A percentile compares a stretch with the other conserved stretches of the same genome.
Conservation (phyloP, 177 flowering plant genomes). For the Vitis hybrid region DNA sequence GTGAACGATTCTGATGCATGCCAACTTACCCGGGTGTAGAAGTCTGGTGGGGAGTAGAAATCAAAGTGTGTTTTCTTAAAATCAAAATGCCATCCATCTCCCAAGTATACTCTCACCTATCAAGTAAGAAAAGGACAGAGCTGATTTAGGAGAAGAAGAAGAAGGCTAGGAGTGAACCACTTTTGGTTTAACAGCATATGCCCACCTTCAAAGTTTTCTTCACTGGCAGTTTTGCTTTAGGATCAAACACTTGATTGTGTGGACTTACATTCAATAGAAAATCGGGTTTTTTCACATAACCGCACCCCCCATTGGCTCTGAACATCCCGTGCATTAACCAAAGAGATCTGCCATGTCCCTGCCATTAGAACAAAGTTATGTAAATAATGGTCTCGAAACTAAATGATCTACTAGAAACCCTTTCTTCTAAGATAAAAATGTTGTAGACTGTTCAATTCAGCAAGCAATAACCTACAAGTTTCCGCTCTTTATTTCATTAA, state of each 20-base stretch:
- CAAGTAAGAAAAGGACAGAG: not conserved
- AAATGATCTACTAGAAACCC: not conserved
- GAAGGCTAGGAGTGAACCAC: not conserved
- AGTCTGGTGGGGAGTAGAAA: constrained; percentile 3
- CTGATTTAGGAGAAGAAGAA: not conserved
- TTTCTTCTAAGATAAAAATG: not conserved
- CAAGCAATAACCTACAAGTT: too few species aligned
- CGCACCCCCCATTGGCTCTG: constrained; percentile 7
- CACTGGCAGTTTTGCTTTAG: not conserved
- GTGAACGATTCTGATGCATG: too few species aligned
- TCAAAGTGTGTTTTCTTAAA: constrained; percentile 3
- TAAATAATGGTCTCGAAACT: not conserved
- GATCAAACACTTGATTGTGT: not conserved
- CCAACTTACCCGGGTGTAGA: constrained; percentile 3
- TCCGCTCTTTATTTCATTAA: too few species aligned
- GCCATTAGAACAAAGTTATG: not conserved
- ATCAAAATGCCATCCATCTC: constrained; percentile 7
- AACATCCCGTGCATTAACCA: constrained; percentile 7
- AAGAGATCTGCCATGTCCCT: constrained; percentile 2
- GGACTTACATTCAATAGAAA: not conserved
- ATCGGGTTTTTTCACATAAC: constrained; percentile 3
- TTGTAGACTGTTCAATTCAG: too few species aligned
- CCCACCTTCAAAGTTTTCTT: not conserved
- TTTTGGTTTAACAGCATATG: not conserved
- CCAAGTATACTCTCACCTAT: not conserved